These are phyloP conservation scores for Limonium bicolor DNA, from an alignment of 148 eudicot species.

Conservation along the genomic window DNA sequence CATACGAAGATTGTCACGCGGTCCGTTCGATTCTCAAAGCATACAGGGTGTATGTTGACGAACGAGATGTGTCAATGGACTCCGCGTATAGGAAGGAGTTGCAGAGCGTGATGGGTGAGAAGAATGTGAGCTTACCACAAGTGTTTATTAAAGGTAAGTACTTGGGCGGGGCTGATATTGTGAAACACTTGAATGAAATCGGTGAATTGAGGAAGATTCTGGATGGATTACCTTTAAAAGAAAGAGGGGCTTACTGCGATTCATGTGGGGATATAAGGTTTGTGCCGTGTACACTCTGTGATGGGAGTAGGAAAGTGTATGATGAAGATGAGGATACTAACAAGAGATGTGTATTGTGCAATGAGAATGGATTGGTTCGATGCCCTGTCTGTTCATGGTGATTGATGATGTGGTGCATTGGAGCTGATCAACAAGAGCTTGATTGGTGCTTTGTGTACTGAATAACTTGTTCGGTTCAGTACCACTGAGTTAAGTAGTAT, in stretches of 20 bases:
- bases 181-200: slow-evolving; percentile 54
- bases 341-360: slow-evolving; percentile 55
- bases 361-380: slow-evolving; percentile 83
- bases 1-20: slow-evolving; percentile 74
- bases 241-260: slow-evolving; percentile 41
- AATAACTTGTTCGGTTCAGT: too few species aligned
- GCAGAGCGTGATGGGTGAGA: slow-evolving; percentile 42
- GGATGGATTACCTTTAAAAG: slow-evolving; percentile 47
- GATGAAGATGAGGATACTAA: slow-evolving; percentile 43
- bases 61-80: slow-evolving; percentile 91
- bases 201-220: slow-evolving; percentile 56
- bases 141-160: slow-evolving; percentile 58
- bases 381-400: slow-evolving; percentile 62
- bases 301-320: slow-evolving; percentile 74
- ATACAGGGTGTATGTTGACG: slow-evolving; percentile 60
- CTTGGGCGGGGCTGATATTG: slow-evolving; percentile 75
- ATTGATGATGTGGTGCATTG: too few species aligned
- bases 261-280: slow-evolving; percentile 86
- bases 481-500: too few species aligned
- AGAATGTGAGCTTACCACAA: slow-evolving; percentile 49
- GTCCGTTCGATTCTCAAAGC: slow-evolving; percentile 62
- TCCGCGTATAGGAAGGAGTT: slow-evolving; percentile 51
- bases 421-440: too few species aligned
- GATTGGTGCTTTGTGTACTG: too few species aligned
- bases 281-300: slow-evolving; percentile 56